A percentile compares a stretch with the other conserved stretches of the same genome.
phyloP scores from a whole-genome alignment of 805 yeast species.

The Torulaspora franciscae region DNA sequence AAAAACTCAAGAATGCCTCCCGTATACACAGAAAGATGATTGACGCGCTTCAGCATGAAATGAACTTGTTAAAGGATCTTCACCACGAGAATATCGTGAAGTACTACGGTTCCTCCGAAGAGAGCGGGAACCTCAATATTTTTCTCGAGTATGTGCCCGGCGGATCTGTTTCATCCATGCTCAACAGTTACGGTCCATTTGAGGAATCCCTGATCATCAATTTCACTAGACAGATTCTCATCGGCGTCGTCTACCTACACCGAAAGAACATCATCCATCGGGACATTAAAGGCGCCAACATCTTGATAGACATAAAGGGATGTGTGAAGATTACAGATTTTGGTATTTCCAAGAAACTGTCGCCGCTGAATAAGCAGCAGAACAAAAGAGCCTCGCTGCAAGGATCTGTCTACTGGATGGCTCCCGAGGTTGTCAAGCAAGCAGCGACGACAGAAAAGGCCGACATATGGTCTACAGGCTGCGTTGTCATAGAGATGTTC shows the following conservation, averaged over 20 bases:
- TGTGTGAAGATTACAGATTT: constrained; percentile 82
- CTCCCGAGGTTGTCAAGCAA: constrained; percentile 96
- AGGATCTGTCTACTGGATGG: constrained; percentile 99
- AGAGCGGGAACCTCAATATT: constrained; percentile 66
- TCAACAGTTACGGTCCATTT: constrained; percentile 69
- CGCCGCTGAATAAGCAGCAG: constrained; percentile 44
- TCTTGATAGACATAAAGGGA: constrained; percentile 73
- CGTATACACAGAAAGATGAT: constrained; percentile 52
- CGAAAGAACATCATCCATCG: constrained; percentile 73
- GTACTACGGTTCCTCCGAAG: constrained; percentile 82
- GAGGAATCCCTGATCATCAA: constrained; percentile 70
- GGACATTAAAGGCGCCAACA: constrained; percentile 86
- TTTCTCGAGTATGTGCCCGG: constrained; percentile 74
- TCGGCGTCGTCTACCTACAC: constrained; percentile 71
- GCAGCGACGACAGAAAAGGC: constrained; percentile 87
- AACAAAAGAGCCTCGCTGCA: constrained; percentile 75
- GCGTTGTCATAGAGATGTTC: constrained; percentile 89
- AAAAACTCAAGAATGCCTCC: constrained; percentile 20
- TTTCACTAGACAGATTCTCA: constrained; percentile 69
- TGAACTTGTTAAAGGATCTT: constrained; percentile 66
- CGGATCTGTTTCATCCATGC: constrained; percentile 66
- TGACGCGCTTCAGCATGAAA: constrained; percentile 78
- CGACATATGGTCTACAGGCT: constrained; percentile 97
- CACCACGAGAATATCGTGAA: constrained; percentile 91
- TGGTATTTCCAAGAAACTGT: constrained; percentile 70